phyloP scores from a whole-genome alignment of 106 monocot genomes.

The Dendrobium huoshanense region DNA sequence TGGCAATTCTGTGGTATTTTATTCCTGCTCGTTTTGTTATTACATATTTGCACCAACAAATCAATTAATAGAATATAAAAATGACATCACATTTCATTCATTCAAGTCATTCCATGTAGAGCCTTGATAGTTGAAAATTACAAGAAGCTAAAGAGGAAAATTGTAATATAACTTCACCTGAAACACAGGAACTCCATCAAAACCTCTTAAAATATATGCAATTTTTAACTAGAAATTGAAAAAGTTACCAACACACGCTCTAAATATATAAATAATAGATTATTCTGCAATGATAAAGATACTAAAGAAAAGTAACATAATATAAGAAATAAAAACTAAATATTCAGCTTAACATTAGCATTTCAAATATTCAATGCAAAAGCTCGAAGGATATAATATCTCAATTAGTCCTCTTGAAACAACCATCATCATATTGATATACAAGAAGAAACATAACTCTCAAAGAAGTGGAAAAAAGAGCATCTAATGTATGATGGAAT shows the following conservation, averaged over 20 bases:
- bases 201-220: conserved; percentile 52
- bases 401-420: background rate
- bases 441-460: background rate
- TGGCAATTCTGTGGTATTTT: no score
- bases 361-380: background rate
- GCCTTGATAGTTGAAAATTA: background rate
- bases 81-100: background rate
- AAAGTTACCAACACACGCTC: conserved; percentile 2
- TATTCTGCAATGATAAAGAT: background rate
- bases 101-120: background rate
- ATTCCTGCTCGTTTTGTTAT: no score
- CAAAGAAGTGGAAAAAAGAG: background rate
- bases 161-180: conserved; percentile 45
- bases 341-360: background rate
- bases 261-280: background rate
- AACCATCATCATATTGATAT: background rate
- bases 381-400: background rate
- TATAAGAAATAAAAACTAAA: background rate
- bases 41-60: no score
- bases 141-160: background rate
- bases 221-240: conserved; percentile 61
- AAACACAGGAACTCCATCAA: conserved; percentile 99
- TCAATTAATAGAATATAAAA: no score
- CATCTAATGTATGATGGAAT: background rate
- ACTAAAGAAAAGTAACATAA: background rate